Evolutionary conservation across 164 flowering plant genomes (phyloP).

Genomic region (Vitis rupestris): DNA sequence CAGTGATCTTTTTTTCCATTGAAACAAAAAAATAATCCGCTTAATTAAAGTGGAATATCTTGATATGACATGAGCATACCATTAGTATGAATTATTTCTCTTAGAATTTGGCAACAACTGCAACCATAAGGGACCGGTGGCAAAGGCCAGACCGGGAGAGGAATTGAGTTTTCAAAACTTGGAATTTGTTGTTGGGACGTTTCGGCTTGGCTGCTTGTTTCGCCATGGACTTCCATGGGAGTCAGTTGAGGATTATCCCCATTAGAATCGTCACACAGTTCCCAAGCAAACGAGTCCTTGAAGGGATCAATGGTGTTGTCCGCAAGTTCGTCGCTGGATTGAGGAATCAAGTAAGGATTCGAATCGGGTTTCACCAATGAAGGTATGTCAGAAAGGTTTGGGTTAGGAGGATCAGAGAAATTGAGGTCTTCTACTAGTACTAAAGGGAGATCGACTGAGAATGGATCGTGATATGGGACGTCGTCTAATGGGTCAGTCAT

Average conservation of each 20-base stretch:
- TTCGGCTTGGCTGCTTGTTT: background rate
- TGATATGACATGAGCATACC: conserved; percentile 23
- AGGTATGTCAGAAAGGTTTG: conserved; percentile 2
- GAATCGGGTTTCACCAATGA: background rate
- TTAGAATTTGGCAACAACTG: conserved; percentile 46
- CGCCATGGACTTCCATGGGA: conserved; percentile 2
- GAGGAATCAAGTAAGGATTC: background rate
- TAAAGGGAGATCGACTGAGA: conserved; percentile 7
- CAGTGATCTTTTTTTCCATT: background rate
- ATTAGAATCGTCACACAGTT: background rate
- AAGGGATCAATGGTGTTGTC: background rate
- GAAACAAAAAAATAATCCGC: background rate
- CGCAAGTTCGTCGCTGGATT: background rate
- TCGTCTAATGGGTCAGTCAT: conserved; percentile 16
- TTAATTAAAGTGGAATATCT: background rate
- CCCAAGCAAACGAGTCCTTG: conserved; percentile 1
- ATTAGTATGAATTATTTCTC: conserved; percentile 46
- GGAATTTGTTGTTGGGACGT: background rate
- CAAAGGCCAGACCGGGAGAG: conserved; percentile 13
- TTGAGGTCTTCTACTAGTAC: background rate
- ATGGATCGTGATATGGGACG: conserved; percentile 21
- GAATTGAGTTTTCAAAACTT: background rate
- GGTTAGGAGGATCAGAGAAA: conserved; percentile 3
- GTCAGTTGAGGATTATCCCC: background rate
- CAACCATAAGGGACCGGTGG: conserved; percentile 24